phyloP scores from a whole-genome alignment of 2,329 filamentous ascomycete genomes.

The Cordyceps militaris region DNA sequence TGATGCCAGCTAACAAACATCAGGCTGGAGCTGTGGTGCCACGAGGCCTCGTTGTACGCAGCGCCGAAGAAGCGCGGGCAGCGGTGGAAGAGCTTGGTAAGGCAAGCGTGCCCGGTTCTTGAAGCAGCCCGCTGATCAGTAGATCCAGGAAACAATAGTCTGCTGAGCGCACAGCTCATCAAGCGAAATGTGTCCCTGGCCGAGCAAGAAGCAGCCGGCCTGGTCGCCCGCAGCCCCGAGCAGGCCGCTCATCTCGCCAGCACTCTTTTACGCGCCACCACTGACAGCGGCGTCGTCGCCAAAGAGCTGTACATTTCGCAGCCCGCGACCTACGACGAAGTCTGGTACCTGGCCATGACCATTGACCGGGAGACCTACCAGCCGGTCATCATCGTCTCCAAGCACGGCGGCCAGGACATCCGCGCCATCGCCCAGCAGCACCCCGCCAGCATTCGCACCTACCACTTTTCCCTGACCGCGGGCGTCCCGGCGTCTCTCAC shows the following conservation, averaged over 20 bases:
- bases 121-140: background rate
- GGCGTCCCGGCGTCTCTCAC: constrained; percentile 24
- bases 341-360: constrained; percentile 35
- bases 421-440: constrained; percentile 14
- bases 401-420: constrained; percentile 16
- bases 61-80: constrained; percentile 17
- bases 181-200: constrained; percentile 9
- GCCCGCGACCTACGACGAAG: constrained; percentile 21
- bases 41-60: constrained; percentile 18
- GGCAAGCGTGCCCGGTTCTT: background rate
- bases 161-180: constrained; percentile 24
- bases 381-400: constrained; percentile 32
- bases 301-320: constrained; percentile 32
- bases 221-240: constrained; percentile 10
- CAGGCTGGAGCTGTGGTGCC: constrained; percentile 23
- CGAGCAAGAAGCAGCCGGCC: background rate
- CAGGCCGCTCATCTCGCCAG: constrained; percentile 17
- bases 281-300: constrained; percentile 14
- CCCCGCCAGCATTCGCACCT: constrained; percentile 11
- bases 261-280: constrained; percentile 16
- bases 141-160: constrained; percentile 18
- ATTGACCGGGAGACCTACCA: constrained; percentile 35
- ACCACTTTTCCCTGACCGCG: constrained; percentile 21
- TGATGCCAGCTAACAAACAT: background rate
- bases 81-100: constrained; percentile 22